Conservation (phyloP, 345 rosid genomes). For the Sonneratia alba region DNA sequence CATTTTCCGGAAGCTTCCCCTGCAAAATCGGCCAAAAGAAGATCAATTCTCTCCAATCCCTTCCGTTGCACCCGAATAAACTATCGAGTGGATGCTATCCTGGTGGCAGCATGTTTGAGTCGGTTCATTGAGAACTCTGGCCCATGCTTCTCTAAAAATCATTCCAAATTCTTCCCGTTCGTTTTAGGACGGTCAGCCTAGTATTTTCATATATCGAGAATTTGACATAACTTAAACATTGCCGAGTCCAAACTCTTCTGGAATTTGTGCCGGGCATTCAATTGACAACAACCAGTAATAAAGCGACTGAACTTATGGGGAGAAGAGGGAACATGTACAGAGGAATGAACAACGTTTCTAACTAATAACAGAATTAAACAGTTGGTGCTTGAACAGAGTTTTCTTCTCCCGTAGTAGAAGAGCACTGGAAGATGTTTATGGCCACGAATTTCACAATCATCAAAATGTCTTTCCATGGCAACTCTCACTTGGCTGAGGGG, state of each 20-base stretch:
- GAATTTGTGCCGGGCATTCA: too few relatives aligned
- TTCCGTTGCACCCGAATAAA: neutral
- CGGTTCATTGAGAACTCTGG: too few relatives aligned
- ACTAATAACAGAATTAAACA: neutral
- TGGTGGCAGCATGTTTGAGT: neutral
- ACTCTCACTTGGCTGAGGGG: constrained; percentile 4
- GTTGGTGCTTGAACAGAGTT: neutral
- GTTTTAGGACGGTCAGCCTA: too few relatives aligned
- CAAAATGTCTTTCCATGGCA: neutral
- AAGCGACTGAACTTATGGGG: too few relatives aligned
- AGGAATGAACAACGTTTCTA: neutral
- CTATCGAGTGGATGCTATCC: neutral
- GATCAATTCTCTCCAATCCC: neutral
- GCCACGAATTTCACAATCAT: neutral
- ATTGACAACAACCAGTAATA: too few relatives aligned
- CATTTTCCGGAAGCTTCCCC: neutral
- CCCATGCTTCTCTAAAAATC: too few relatives aligned
- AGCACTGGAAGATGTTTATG: neutral
- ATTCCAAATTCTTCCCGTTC: too few relatives aligned
- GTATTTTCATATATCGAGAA: too few relatives aligned
- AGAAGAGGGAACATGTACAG: neutral
- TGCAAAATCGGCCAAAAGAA: neutral
- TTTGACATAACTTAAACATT: too few relatives aligned
- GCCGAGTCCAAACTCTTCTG: too few relatives aligned
- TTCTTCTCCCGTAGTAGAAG: neutral